phyloP scores from a whole-genome alignment of 768 basidiomycete genomes.

The Boletus speciosus region DNA sequence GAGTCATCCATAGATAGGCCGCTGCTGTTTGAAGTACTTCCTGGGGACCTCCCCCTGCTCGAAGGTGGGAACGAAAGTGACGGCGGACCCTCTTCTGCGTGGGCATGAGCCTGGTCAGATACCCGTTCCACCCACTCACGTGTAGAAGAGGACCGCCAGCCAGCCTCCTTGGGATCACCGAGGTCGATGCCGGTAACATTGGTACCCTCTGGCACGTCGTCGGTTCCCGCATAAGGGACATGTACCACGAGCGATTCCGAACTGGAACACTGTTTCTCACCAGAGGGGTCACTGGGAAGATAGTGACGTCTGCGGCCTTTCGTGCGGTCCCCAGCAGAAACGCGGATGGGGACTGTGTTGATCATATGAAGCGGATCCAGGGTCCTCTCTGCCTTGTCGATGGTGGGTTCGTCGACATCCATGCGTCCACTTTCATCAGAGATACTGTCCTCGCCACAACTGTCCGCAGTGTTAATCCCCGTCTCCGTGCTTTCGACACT shows the following conservation, averaged over 20 bases:
- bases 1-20: constrained; percentile 26
- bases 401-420: constrained; percentile 25
- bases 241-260: constrained; percentile 29
- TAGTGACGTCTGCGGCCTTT: constrained; percentile 14
- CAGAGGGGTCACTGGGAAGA: not conserved
- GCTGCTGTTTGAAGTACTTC: constrained; percentile 24
- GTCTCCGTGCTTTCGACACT: constrained; percentile 9
- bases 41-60: constrained; percentile 24
- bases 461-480: constrained; percentile 2
- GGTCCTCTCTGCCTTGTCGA: not conserved
- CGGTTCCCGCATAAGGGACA: constrained; percentile 23
- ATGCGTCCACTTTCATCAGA: constrained; percentile 14
- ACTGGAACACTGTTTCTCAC: constrained; percentile 11
- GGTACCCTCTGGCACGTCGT: constrained; percentile 14
- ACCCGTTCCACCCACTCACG: constrained; percentile 47
- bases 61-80: constrained; percentile 4
- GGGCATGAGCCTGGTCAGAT: constrained; percentile 29
- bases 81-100: constrained; percentile 3
- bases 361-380: constrained; percentile 5
- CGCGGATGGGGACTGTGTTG: constrained; percentile 26
- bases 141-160: constrained; percentile 32
- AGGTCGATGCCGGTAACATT: constrained; percentile 16
- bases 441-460: not conserved
- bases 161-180: constrained; percentile 18
- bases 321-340: constrained; percentile 29